Conservation (phyloP, 805 yeast genomes). For the Sugiyamaella chiloensis region DNA sequence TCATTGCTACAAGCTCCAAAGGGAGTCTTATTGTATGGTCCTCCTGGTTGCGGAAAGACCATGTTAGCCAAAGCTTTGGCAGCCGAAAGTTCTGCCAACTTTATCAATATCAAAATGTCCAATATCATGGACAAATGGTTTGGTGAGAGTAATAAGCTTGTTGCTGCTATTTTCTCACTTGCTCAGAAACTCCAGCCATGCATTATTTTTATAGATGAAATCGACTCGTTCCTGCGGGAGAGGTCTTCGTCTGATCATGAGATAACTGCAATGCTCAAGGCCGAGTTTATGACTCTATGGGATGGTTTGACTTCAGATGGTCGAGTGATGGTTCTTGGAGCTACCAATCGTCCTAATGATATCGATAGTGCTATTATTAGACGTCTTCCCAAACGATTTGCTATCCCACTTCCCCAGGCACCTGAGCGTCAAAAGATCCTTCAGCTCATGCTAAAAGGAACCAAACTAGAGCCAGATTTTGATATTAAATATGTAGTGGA, state of each 20-base stretch:
- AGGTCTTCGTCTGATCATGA: constrained; percentile 85
- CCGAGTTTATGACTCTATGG: constrained; percentile 97
- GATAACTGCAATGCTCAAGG: constrained; percentile 89
- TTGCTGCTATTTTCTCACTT: constrained; percentile 86
- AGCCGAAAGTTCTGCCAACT: constrained; percentile 84
- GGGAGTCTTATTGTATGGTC: constrained; percentile 89
- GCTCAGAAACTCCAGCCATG: constrained; percentile 92
- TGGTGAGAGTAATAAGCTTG: constrained; percentile 92
- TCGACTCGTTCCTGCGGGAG: constrained; percentile 89
- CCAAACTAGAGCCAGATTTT: constrained; percentile 58
- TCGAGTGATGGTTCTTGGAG: constrained; percentile 84
- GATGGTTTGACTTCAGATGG: constrained; percentile 84
- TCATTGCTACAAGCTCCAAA: constrained; percentile 81
- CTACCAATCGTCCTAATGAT: constrained; percentile 89
- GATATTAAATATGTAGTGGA: constrained; percentile 58
- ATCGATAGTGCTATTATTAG: constrained; percentile 90
- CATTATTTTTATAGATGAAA: constrained; percentile 92
- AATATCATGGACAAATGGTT: constrained; percentile 96
- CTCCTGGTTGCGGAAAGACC: constrained; percentile 98
- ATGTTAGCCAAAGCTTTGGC: constrained; percentile 97
- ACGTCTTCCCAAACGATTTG: constrained; percentile 87
- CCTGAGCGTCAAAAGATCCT: constrained; percentile 70
- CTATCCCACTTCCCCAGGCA: constrained; percentile 67
- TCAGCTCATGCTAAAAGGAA: constrained; percentile 61
- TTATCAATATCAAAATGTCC: constrained; percentile 88